Percentiles rank a stretch among this genome's conserved stretches.
These are phyloP conservation scores for Meyerozyma smithsonii DNA, from an alignment of 1,139 yeast species.

Conservation along the genomic window DNA sequence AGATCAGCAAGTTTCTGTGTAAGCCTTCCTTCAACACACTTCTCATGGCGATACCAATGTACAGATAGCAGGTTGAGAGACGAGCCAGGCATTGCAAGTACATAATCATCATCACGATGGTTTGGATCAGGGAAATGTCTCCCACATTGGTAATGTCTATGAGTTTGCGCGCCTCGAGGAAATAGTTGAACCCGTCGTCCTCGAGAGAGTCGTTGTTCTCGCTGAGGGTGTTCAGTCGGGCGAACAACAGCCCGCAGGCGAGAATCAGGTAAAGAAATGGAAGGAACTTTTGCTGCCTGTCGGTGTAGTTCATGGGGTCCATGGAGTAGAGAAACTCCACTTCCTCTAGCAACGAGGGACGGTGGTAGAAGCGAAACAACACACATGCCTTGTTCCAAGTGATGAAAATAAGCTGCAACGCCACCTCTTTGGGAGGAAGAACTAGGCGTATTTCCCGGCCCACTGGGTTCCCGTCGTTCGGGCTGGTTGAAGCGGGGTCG, in stretches of 20 bases:
- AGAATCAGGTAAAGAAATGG: slow-evolving; percentile 67
- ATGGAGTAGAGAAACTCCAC: slow-evolving; percentile 50
- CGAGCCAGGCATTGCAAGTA: slow-evolving; percentile 89
- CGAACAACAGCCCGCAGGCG: slow-evolving; percentile 24
- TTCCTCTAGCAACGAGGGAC: slow-evolving; percentile 62
- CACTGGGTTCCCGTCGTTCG: slow-evolving; percentile 17
- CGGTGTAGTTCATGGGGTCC: slow-evolving; percentile 65
- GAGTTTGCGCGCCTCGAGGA: slow-evolving; percentile 73
- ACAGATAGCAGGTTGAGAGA: slow-evolving; percentile 84
- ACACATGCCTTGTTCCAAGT: slow-evolving; percentile 89
- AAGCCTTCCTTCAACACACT: slow-evolving; percentile 85
- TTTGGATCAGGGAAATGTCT: slow-evolving; percentile 53
- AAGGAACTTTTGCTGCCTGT: slow-evolving; percentile 68
- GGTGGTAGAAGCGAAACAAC: slow-evolving; percentile 75
- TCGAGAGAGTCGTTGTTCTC: slow-evolving; percentile 45
- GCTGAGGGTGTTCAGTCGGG: slow-evolving; percentile 5
- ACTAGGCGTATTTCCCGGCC: slow-evolving; percentile 56
- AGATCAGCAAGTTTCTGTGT: slow-evolving; percentile 64
- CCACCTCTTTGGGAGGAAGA: slow-evolving; percentile 71
- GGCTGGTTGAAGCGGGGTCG: slow-evolving; percentile 14
- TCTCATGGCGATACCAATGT: slow-evolving; percentile 87
- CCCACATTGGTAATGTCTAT: slow-evolving; percentile 56
- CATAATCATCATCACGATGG: slow-evolving; percentile 67
- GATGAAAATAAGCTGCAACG: slow-evolving; percentile 63
- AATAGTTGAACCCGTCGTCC: slow-evolving; percentile 80